Conservation (phyloP, 805 yeast species). For the Candida chilensis region DNA sequence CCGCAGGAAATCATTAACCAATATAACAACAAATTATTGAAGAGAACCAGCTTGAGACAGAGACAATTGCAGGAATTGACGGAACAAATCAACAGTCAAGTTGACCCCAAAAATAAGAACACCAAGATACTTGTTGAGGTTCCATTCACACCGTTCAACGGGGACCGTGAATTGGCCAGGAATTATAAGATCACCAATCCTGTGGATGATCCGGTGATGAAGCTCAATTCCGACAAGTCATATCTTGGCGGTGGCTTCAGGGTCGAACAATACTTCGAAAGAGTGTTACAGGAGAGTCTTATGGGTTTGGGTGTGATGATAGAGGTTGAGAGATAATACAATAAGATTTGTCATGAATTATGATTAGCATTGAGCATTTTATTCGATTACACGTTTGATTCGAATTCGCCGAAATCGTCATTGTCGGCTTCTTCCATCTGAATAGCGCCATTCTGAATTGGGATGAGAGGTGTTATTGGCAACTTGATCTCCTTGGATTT, state of each 20-base stretch:
- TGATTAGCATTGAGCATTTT: not conserved
- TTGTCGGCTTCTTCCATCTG: not conserved
- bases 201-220: slow-evolving; percentile 50
- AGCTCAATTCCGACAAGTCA: slow-evolving; percentile 47
- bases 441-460: not conserved
- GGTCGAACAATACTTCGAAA: slow-evolving; percentile 56
- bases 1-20: slow-evolving; percentile 32
- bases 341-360: slow-evolving; percentile 7
- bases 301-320: slow-evolving; percentile 82
- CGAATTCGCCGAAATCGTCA: not conserved
- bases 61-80: slow-evolving; percentile 41
- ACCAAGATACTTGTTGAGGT: slow-evolving; percentile 16
- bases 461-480: too few species aligned
- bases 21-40: slow-evolving; percentile 14
- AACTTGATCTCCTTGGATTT: too few species aligned
- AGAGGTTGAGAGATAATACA: slow-evolving; percentile 40
- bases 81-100: slow-evolving; percentile 35
- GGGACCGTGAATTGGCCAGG: slow-evolving; percentile 59
- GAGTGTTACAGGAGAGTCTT: slow-evolving; percentile 82
- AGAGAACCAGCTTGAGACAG: slow-evolving; percentile 23
- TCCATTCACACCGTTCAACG: slow-evolving; percentile 93
- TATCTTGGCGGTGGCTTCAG: slow-evolving; percentile 84
- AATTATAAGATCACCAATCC: slow-evolving; percentile 37
- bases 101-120: slow-evolving; percentile 12
- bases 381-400: not conserved